phyloP scores from a whole-genome alignment of 2,329 filamentous ascomycete genomes.

The Albifimbria verrucaria region DNA sequence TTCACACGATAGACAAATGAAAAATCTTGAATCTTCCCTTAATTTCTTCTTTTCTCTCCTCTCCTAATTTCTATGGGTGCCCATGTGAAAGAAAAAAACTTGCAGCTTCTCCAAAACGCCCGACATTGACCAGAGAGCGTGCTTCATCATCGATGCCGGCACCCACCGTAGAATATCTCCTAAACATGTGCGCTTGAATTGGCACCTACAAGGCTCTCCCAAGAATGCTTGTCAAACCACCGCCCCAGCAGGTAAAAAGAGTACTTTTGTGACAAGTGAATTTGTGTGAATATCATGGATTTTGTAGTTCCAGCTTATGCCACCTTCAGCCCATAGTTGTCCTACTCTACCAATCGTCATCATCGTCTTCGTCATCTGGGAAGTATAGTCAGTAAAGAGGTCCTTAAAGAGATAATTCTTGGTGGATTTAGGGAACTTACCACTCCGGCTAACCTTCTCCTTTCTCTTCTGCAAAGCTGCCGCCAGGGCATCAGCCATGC shows the following conservation, averaged over 20 bases:
- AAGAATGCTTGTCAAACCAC: no score
- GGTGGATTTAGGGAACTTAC: slow-evolving; percentile 63
- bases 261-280: no score
- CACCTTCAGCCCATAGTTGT: background rate
- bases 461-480: slow-evolving; percentile 78
- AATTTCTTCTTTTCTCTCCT: no score
- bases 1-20: slow-evolving; percentile 21
- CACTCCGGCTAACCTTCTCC: slow-evolving; percentile 90
- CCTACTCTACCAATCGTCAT: slow-evolving; percentile 64
- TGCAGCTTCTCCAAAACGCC: background rate
- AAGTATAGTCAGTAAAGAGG: no score
- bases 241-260: no score
- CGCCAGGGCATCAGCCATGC: slow-evolving; percentile 79
- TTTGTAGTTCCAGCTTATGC: slow-evolving; percentile 4
- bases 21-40: slow-evolving; percentile 4
- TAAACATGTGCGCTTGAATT: no score
- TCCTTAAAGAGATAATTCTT: no score
- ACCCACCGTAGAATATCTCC: no score
- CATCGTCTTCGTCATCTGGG: slow-evolving; percentile 71
- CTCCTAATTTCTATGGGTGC: slow-evolving; percentile 9
- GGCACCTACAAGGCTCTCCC: no score
- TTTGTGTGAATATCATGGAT: slow-evolving; percentile 5
- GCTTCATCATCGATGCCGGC: no score
- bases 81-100: background rate
- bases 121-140: no score